Base-by-base conservation (phyloP, 179 eudicot genomes). In the Patellifolia procumbens region DNA sequence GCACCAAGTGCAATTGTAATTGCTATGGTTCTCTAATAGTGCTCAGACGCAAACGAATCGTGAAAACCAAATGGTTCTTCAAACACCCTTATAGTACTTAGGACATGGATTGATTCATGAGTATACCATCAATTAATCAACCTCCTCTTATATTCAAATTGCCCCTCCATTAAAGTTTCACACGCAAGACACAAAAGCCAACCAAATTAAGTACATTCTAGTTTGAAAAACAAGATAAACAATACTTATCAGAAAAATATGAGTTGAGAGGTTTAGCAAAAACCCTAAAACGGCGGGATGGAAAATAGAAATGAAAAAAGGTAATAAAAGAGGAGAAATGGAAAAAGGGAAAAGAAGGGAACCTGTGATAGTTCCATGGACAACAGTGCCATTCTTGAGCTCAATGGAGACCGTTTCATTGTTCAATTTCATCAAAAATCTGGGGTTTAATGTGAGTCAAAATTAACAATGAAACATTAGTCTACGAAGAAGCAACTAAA, bases 321-420 rank as follows among this genome's bases (percentile, higher is more conserved):
- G 56, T 51, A 20, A 19, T 1, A 9, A 8, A 48, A 69, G 24
- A 2, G 55, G 5, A 76, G 1, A 76, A 31, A 56, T 45, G 20
- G 31, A 63, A 19, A 39, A 0, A 60, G 52, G 35, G 67, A 63
- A 34, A 61, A 42, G 74, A 48, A 51, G 22, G 61, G 51, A 39
- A 89, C 96, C 96, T 78, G 89, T 89, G 68, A 91, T 88, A 70
- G 96, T 91, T 43, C 96, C 96, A 58, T 91, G 91, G 78, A 91
- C 96, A 39, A 91, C 85, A 48, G 93, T 89, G 61, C 96, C 96
- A 22, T 91, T 91, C 74, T 91, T 91, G 78, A 91, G 96, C 83
- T 89, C 96, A 64, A 91, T 89, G 46, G 91, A 88, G 72, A 91
- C 93, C 6, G 93, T 89, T 61, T 89, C 96, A 46, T 91, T 91